Base-by-base conservation (phyloP, 345 rosid genomes). In the Euphorbia pulcherrima region DNA sequence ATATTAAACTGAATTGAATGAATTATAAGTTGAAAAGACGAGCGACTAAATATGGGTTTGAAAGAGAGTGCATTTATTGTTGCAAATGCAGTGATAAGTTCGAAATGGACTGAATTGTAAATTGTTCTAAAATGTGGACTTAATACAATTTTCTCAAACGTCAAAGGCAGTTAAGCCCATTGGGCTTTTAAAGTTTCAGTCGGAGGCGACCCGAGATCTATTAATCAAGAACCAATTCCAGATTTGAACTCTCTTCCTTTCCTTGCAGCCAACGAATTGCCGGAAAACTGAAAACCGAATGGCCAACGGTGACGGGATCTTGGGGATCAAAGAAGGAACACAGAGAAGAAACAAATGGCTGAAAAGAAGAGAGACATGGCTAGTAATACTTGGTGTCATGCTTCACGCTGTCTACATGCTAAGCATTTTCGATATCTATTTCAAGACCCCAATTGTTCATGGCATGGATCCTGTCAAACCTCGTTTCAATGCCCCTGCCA, bases 351-450 rank as follows among this genome's bases (percentile, higher is more conserved):
- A 74, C 52, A 74, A 72, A 83, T 85, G 87, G 94, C 67, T 86
- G 47, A 84, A 82, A 86, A 84, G 83, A 44, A 73, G 88, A 65
- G 97, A 90, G 80, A 78, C 75, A 54, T 90, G 93, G 96, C 86
- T 92, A 0, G 93, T 92, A 18, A 65, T 86, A 44, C 82, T 93
- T 6, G 97, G 98, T 0, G 85, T 90, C 16, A 75, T 84, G 30
- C 94, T 90, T 47, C 97, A 93, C 78, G 94, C 96, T 3, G 90
- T 93, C 11, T 92, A 90, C 82, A 90, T 90, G 97, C 76, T 92
- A 46, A 92, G 98, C 75, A 92, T 92, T 54, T 92, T 93, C 87
- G 98, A 93, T 68, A 88, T 93, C 74, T 93, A 90, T 83, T 93
- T 93, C 97, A 93, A 90, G 71, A 84, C 97, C 20, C 97, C 98